Conservation (phyloP, 768 basidiomycete genomes). For the Chalciporus chontae region DNA sequence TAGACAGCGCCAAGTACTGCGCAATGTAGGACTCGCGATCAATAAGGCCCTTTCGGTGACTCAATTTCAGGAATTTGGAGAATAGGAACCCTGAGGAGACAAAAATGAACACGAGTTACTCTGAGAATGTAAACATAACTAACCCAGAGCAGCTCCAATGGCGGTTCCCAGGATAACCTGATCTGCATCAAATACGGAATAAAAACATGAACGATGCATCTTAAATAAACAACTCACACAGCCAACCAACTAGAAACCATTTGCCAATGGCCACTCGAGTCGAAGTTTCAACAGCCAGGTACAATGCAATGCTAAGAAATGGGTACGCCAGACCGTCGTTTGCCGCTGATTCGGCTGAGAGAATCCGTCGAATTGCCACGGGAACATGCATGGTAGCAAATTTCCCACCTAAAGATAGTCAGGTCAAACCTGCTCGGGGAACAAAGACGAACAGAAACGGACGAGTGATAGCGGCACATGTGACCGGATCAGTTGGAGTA, state of each 20-base stretch:
- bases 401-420: constrained; percentile 51
- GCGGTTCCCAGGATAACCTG: constrained; percentile 74
- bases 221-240: constrained; percentile 40
- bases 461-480: constrained; percentile 82
- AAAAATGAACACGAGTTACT: background rate
- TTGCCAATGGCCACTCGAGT: constrained; percentile 64
- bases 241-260: constrained; percentile 85
- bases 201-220: background rate
- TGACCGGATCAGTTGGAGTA: constrained; percentile 93
- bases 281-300: constrained; percentile 71
- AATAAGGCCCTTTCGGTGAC: constrained; percentile 60
- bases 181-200: constrained; percentile 43
- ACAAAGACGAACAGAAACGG: constrained; percentile 9
- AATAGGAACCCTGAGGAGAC: constrained; percentile 52
- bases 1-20: constrained; percentile 70
- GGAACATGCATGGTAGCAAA: constrained; percentile 72
- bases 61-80: constrained; percentile 68
- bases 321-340: constrained; percentile 97
- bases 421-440: background rate
- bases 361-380: constrained; percentile 68
- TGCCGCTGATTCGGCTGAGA: constrained; percentile 87
- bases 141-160: constrained; percentile 58
- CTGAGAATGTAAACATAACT: constrained; percentile 5
- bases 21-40: constrained; percentile 88
- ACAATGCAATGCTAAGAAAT: constrained; percentile 83